phyloP scores from a whole-genome alignment of 1,284 basidiomycete species.

The Fomes fomentarius region DNA sequence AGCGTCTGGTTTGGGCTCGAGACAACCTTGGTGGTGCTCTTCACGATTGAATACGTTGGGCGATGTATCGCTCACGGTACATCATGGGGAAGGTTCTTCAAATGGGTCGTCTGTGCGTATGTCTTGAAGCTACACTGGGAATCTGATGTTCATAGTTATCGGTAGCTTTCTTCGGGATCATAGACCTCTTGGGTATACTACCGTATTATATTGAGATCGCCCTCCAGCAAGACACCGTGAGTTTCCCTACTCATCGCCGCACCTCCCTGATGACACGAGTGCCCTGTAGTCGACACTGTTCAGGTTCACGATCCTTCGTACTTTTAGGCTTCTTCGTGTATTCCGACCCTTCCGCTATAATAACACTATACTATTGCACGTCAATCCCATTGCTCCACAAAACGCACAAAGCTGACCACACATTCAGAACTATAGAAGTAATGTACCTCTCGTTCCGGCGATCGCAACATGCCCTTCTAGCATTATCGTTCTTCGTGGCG shows the following conservation, averaged over 20 bases:
- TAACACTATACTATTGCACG: slow-evolving; percentile 78
- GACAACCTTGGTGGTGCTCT: slow-evolving; percentile 76
- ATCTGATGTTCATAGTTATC: neutral
- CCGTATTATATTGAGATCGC: slow-evolving; percentile 88
- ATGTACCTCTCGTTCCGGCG: slow-evolving; percentile 89
- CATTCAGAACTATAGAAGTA: slow-evolving; percentile 81
- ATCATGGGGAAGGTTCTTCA: slow-evolving; percentile 58
- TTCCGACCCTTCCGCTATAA: slow-evolving; percentile 88
- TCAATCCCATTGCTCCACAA: slow-evolving; percentile 12
- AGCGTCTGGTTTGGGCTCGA: slow-evolving; percentile 83
- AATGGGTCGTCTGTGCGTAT: slow-evolving; percentile 66
- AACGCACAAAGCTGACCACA: slow-evolving; percentile 4
- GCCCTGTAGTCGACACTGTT: slow-evolving; percentile 74
- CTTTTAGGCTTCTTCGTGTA: slow-evolving; percentile 83
- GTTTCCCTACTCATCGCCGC: slow-evolving; percentile 29
- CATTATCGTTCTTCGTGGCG: slow-evolving; percentile 86
- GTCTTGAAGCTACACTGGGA: neutral
- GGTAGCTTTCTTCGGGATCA: slow-evolving; percentile 82
- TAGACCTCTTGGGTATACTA: slow-evolving; percentile 82
- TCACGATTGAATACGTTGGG: slow-evolving; percentile 79
- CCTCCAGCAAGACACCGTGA: slow-evolving; percentile 82
- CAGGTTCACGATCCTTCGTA: slow-evolving; percentile 84
- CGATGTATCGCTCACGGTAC: slow-evolving; percentile 68
- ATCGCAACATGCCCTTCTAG: slow-evolving; percentile 84
- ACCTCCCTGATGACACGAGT: slow-evolving; percentile 2